Conservation (phyloP, 345 rosid species). For the Acer yangbiense region DNA sequence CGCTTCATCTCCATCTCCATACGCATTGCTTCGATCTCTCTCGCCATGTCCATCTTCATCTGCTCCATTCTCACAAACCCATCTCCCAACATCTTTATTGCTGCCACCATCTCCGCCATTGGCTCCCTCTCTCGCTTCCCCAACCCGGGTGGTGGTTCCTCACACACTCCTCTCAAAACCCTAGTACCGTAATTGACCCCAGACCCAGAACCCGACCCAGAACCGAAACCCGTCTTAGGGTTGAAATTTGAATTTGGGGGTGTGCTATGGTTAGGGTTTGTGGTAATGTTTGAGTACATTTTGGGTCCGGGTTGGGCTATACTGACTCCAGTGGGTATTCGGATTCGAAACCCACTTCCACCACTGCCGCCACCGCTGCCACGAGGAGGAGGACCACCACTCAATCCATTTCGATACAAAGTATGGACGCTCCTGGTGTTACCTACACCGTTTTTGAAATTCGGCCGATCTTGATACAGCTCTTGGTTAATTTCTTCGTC, state of each 20-base stretch:
- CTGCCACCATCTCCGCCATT: slow-evolving; percentile 72
- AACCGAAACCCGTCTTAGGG: slow-evolving; percentile 30
- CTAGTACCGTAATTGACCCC: slow-evolving; percentile 40
- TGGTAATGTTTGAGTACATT: slow-evolving; percentile 42
- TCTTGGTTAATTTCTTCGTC: slow-evolving; percentile 51
- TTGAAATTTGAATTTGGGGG: slow-evolving; percentile 21
- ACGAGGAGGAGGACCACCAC: slow-evolving; percentile 32
- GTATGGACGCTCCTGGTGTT: slow-evolving; percentile 57
- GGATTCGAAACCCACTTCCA: slow-evolving; percentile 58
- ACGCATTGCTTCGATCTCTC: slow-evolving; percentile 81
- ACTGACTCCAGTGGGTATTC: slow-evolving; percentile 86
- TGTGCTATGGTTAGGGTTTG: slow-evolving; percentile 22
- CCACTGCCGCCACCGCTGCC: slow-evolving; percentile 29
- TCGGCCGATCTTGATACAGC: slow-evolving; percentile 34
- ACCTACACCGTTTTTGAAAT: slow-evolving; percentile 41
- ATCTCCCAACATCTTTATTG: slow-evolving; percentile 83
- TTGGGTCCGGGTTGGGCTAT: slow-evolving; percentile 71
- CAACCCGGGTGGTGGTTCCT: slow-evolving; percentile 32
- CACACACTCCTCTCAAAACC: slow-evolving; percentile 34
- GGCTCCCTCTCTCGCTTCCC: slow-evolving; percentile 50
- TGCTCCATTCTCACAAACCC: slow-evolving; percentile 83
- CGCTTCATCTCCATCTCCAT: slow-evolving; percentile 96
- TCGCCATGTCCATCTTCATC: slow-evolving; percentile 89
- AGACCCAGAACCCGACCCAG: slow-evolving; percentile 28
- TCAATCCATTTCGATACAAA: slow-evolving; percentile 58